Conservation (phyloP, 2,329 filamentous ascomycete genomes). For the Trichophyton schoenleinii region DNA sequence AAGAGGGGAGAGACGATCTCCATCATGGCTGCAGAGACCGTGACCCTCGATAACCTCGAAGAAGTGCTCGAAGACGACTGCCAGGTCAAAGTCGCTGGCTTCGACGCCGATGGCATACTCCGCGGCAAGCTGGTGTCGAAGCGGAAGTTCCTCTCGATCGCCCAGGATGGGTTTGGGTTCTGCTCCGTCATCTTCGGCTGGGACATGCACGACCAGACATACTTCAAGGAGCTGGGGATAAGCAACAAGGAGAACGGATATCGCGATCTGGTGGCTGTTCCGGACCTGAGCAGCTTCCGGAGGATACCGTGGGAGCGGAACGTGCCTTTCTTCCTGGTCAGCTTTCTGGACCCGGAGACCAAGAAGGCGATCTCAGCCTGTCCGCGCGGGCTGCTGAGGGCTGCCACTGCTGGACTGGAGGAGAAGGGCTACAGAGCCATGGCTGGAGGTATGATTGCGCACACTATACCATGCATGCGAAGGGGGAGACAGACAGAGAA, state of each 20-base stretch:
- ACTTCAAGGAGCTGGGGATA: slow-evolving; percentile 70
- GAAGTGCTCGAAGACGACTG: slow-evolving; percentile 56
- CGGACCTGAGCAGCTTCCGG: slow-evolving; percentile 64
- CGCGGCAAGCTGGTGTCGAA: slow-evolving; percentile 87
- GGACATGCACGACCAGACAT: slow-evolving; percentile 94
- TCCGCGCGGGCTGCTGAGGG: slow-evolving; percentile 62
- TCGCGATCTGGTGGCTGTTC: slow-evolving; percentile 67
- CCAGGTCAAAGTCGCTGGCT: slow-evolving; percentile 74
- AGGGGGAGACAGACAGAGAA: too few species aligned
- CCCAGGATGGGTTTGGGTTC: slow-evolving; percentile 74
- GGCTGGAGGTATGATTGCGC: slow-evolving; percentile 62
- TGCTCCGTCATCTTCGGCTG: slow-evolving; percentile 91
- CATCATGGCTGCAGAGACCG: slow-evolving; percentile 3
- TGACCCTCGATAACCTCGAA: slow-evolving; percentile 52
- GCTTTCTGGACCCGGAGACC: slow-evolving; percentile 72
- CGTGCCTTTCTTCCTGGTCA: slow-evolving; percentile 72
- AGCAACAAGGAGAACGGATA: slow-evolving; percentile 89
- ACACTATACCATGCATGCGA: neutral
- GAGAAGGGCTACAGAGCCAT: slow-evolving; percentile 64
- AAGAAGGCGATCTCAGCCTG: slow-evolving; percentile 60
- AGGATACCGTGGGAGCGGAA: slow-evolving; percentile 85
- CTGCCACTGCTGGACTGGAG: slow-evolving; percentile 54
- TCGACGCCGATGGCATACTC: slow-evolving; percentile 76
- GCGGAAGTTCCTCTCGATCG: slow-evolving; percentile 79
- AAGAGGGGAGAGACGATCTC: neutral